Conservation (phyloP, 768 basidiomycete genomes). For the Coprinopsis sp. region DNA sequence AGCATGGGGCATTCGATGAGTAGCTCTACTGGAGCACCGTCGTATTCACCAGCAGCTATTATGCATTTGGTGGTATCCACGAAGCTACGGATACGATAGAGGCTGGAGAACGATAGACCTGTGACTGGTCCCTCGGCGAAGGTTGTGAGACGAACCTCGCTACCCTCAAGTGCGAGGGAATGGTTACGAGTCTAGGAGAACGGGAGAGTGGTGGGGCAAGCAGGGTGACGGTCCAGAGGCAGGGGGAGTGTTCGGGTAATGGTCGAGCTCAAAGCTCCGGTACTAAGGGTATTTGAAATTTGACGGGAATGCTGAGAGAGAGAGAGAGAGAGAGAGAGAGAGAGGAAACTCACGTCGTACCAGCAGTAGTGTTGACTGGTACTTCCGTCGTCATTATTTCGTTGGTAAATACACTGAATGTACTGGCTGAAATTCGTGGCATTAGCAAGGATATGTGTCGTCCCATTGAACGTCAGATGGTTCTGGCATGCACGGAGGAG, state of each 20-base stretch:
- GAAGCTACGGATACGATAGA: conserved; percentile 10
- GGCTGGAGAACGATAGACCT: no score
- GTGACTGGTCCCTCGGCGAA: no score
- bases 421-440: conserved; percentile 11
- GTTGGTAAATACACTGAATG: conserved; percentile 12
- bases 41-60: conserved; percentile 20
- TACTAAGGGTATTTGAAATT: conserved; percentile 3
- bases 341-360: conserved; percentile 11
- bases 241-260: conserved; percentile 15
- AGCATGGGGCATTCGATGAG: background rate
- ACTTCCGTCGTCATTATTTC: conserved; percentile 4
- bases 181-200: no score
- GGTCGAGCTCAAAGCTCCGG: conserved; percentile 10
- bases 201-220: conserved; percentile 9
- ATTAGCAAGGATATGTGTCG: conserved; percentile 1
- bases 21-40: conserved; percentile 23
- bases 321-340: no score
- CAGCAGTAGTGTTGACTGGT: conserved; percentile 10
- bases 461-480: conserved; percentile 1
- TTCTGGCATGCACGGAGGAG: conserved; percentile 6
- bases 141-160: no score
- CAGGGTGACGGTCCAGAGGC: conserved; percentile 11
- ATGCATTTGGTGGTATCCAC: conserved; percentile 19
- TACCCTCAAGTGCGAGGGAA: no score
- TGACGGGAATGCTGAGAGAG: background rate